Evolutionary conservation across 768 basidiomycete genomes (phyloP), one percentile per base, ranked within the genome.

Genomic region (Boletus subparvulus): DNA sequence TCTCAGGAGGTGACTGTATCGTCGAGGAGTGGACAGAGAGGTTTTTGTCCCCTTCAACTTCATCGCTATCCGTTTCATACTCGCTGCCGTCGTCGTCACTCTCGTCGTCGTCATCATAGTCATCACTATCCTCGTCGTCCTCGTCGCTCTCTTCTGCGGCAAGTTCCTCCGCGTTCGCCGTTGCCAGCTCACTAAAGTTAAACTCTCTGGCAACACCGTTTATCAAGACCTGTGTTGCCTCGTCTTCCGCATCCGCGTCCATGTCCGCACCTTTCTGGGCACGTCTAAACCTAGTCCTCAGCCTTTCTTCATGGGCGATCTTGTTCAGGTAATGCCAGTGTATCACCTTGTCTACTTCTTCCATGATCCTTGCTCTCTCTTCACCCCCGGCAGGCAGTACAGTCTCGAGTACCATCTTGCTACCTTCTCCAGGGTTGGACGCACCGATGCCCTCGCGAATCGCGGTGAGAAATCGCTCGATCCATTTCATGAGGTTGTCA

Each of bases 301-400:
- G 78, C 74, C 92, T 95, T 66, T 87, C 88, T 73, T 99, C 97
- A 67, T 97, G 89, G 11, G 91, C 80, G 28, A 98, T 78, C 77
- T 99, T 99, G 57, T 95, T 82, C 69, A 89, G 86, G 75, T 98
- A 97, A 72, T 99, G 96, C 69, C 98, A 95, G 45, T 87, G 77
- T 14, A 94, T 89, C 50, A 98, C 84, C 55, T 83, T 82, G 73
- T 99, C 97, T 5, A 98, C 83, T 69, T 99, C 97, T 42, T 78
- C 75, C 61, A 98, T 75, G 61, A 98, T 86, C 17, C 78, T 82
- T 30, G 74, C 69, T n/a, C 96, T 86, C 57, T 92, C 92, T 49
- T 82, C 72, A 12, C 88, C 91, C 2, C 80, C 82, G 59, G 94
- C 87, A 13, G 97, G 97, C 6, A 98, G 80, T 32, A 98, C 74